Conservation (phyloP, 2,329 filamentous ascomycete genomes). For the Claviceps sp. region DNA sequence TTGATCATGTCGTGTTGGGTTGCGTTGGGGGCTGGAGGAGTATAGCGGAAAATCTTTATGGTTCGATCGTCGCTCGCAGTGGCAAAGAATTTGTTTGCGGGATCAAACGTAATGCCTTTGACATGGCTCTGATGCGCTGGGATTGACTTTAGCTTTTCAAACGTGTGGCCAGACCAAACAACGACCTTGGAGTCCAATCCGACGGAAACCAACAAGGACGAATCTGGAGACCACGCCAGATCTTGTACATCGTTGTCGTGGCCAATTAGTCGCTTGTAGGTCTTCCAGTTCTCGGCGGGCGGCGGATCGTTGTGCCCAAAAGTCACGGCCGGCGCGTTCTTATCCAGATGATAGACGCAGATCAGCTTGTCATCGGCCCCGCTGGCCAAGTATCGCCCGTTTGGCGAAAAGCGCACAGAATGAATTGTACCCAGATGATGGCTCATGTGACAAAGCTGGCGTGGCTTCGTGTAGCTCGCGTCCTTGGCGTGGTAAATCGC, state of each 20-base stretch:
- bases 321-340: conserved; percentile 62
- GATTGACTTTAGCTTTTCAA: conserved; percentile 92
- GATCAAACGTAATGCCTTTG: conserved; percentile 97
- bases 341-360: conserved; percentile 86
- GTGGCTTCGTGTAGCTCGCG: conserved; percentile 59
- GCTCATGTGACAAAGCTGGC: conserved; percentile 95
- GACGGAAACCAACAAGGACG: conserved; percentile 88
- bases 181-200: conserved; percentile 96
- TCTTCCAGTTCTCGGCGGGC: conserved; percentile 96
- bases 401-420: conserved; percentile 90
- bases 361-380: conserved; percentile 98
- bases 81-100: conserved; percentile 97
- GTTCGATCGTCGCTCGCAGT: conserved; percentile 94
- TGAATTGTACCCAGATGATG: conserved; percentile 97
- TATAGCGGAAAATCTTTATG: conserved; percentile 94
- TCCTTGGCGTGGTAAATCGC: conserved; percentile 74
- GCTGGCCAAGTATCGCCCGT: conserved; percentile 87
- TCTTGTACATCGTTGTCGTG: conserved; percentile 99
- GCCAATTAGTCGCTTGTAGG: conserved; percentile 80
- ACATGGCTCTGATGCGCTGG: conserved; percentile 93
- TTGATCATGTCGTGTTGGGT: conserved; percentile 91
- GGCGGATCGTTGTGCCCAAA: conserved; percentile 87
- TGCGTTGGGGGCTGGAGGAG: conserved; percentile 77
- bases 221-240: conserved; percentile 91
- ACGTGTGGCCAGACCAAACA: conserved; percentile 95